These are phyloP conservation scores for Herpotrichia juniperi DNA, from an alignment of 2,329 filamentous ascomycete species.

Conservation along the genomic window DNA sequence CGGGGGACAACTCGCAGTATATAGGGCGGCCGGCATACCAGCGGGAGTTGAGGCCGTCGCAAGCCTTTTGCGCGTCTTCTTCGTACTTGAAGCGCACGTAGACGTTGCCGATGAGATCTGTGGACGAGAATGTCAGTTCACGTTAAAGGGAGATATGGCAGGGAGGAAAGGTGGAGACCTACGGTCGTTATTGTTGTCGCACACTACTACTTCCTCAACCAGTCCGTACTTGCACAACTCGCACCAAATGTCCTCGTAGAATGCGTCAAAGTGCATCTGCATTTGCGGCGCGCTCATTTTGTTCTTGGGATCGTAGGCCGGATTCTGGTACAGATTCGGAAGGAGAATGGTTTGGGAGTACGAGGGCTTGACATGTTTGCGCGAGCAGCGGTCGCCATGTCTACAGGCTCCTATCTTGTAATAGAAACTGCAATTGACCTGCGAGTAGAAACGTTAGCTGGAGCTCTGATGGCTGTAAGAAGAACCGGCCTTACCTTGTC, in stretches of 20 bases:
- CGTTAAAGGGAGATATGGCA: slow-evolving; percentile 3
- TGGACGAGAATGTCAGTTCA: slow-evolving; percentile 7
- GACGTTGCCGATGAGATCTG: slow-evolving; percentile 96
- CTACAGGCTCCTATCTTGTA: slow-evolving; percentile 99
- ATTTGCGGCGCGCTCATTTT: slow-evolving; percentile 96
- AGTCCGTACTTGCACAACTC: slow-evolving; percentile 99
- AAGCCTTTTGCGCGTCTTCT: slow-evolving; percentile 90
- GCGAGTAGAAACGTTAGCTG: slow-evolving; percentile 14
- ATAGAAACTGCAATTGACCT: slow-evolving; percentile 99
- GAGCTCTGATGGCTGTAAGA: not conserved
- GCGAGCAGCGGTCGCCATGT: slow-evolving; percentile 96
- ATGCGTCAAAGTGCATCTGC: slow-evolving; percentile 99
- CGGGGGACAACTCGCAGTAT: slow-evolving; percentile 96
- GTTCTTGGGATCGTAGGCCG: slow-evolving; percentile 93
- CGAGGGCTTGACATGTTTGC: slow-evolving; percentile 98
- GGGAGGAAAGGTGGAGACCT: slow-evolving; percentile 36
- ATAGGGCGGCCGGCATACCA: slow-evolving; percentile 98
- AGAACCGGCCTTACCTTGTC: slow-evolving; percentile 65
- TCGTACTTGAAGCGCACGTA: slow-evolving; percentile 99
- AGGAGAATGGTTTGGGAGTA: slow-evolving; percentile 98
- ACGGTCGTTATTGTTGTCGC: slow-evolving; percentile 99
- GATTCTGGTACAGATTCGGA: slow-evolving; percentile 99
- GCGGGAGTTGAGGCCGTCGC: slow-evolving; percentile 89
- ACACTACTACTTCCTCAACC: slow-evolving; percentile 96
- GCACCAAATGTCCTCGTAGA: slow-evolving; percentile 99